These are phyloP conservation scores for Spatholobus suberectus DNA, from an alignment of 306 rosid genomes.

Conservation along the genomic window DNA sequence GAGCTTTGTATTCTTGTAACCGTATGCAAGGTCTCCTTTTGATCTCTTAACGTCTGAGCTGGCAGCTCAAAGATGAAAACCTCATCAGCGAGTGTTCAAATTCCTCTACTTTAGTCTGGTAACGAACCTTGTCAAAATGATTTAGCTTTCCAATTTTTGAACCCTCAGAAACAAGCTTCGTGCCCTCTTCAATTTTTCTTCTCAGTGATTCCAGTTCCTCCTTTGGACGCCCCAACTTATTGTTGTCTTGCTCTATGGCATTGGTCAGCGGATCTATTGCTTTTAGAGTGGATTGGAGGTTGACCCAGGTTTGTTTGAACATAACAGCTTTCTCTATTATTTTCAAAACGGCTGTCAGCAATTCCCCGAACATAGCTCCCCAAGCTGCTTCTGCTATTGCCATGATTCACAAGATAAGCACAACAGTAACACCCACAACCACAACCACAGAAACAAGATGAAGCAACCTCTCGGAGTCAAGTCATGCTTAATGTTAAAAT, in stretches of 20 bases:
- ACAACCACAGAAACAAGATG: no score
- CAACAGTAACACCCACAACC: no score
- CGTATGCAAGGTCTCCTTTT: neutral
- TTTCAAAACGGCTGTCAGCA: neutral
- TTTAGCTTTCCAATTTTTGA: no score
- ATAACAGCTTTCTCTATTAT: neutral
- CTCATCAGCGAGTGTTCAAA: neutral
- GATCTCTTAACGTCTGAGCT: conserved; percentile 18
- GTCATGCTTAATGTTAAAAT: no score
- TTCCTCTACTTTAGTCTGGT: neutral
- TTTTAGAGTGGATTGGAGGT: neutral
- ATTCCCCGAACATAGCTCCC: neutral
- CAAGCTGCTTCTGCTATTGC: neutral
- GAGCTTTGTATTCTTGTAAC: neutral
- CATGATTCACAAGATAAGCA: no score
- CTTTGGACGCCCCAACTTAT: neutral
- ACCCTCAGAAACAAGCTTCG: neutral
- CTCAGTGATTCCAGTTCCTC: neutral
- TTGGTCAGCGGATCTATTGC: neutral
- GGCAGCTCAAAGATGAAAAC: neutral
- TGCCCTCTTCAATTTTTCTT: neutral
- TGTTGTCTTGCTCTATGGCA: neutral
- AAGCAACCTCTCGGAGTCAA: no score
- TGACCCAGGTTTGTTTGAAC: neutral
- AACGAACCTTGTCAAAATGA: neutral